Evolutionary conservation across 805 yeast species (phyloP), one percentile per base, ranked within the genome.

Genomic region (Candida nanaspora): DNA sequence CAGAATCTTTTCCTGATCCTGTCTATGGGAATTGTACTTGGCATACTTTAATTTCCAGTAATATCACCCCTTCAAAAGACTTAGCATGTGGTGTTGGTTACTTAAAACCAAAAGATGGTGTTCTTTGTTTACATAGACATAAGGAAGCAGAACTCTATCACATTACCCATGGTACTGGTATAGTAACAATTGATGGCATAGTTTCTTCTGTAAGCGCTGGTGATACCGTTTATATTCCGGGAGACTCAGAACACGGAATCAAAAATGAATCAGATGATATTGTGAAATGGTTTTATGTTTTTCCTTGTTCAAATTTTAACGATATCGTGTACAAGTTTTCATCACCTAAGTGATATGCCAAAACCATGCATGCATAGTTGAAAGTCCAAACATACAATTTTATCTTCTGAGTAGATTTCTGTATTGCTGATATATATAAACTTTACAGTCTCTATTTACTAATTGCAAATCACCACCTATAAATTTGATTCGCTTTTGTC

Each of bases 251-350:
- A 21, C 39, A 37, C 15, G 39, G 34, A 6, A 37, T 37, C 8
- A 21, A 30, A 11, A 37, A 37, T 30, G 19, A n/a, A 11, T 21
- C 21, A 4, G 34, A 23, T 9, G 33, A 21, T 5, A n/a, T 10
- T 8, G 19, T 37, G n/a, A 37, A 29, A 37, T 37, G 39, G 39
- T 37, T 37, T 14, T 37, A 37, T 30, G 39, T 29, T 15, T 37
- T 37, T 16, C 39, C 39, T 22, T 28, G 34, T 8, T 32, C 25
- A 3, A 14, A 18, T 15, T 37, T 37, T 13, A 37, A 30, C 13
- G 29, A 37, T 10, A 34, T 37, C 10, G 31, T 37, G 6, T 37
- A 37, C 16, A 29, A 34, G 15, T 37, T 37, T 16, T 36, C 38
- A 18, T 15, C 26, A 23, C 35, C 10, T 23, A 10, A 23, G 11